Evolutionary conservation across 331 rosid species (phyloP).

Genomic region (Saraca asoca): DNA sequence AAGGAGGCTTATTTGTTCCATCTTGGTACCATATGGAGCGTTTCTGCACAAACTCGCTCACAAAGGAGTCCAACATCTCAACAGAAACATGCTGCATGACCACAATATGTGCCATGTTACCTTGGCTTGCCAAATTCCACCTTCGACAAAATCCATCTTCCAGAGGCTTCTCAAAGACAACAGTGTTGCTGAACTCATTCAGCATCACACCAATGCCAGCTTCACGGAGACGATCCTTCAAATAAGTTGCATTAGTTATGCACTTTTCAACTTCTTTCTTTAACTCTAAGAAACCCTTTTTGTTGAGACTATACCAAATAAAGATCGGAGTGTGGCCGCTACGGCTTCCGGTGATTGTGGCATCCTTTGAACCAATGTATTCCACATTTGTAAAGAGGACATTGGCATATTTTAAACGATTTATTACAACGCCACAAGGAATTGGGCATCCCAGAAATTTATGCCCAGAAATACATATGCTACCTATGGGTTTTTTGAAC

Average conservation of each 20-base stretch:
- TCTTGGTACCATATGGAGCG: neutral
- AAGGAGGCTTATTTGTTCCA: neutral
- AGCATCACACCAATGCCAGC: neutral
- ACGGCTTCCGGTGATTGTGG: neutral
- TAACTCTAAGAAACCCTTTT: neutral
- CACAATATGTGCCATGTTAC: constrained; percentile 24
- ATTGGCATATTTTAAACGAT: neutral
- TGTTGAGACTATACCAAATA: neutral
- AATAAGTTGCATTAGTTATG: neutral
- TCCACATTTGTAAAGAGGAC: neutral
- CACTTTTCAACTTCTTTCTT: neutral
- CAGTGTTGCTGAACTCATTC: neutral
- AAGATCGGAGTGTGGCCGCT: neutral
- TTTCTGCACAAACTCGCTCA: constrained; percentile 1
- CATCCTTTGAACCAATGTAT: neutral
- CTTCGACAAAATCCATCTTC: neutral
- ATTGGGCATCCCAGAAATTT: constrained; percentile 4
- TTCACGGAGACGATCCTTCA: neutral
- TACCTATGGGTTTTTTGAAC: neutral
- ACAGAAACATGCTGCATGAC: constrained; percentile 30
- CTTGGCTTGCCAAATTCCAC: neutral
- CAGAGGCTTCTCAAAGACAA: neutral
- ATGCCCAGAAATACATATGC: neutral
- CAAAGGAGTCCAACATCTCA: constrained; percentile 20
- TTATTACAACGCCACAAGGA: neutral